A percentile compares a stretch with the other conserved stretches of the same genome.
Conservation (phyloP, 148 eudicot genomes). For the Rhododendron henanense region DNA sequence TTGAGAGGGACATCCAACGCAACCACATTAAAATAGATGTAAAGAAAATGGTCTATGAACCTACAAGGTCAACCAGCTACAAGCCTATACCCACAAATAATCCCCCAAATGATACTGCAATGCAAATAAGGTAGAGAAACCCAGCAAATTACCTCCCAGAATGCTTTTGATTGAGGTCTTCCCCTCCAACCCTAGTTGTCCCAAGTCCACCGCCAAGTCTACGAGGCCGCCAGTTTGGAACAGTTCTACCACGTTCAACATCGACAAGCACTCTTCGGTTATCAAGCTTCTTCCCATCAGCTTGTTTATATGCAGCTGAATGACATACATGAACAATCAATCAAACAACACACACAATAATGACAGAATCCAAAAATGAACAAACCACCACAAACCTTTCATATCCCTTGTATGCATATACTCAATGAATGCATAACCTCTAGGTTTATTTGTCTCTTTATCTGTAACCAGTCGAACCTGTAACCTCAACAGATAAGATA, state of each 20-base stretch:
- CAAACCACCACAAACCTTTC: constrained; percentile 58
- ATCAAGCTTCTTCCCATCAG: constrained; percentile 94
- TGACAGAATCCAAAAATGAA: neutral
- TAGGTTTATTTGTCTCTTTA: constrained; percentile 74
- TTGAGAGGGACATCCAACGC: neutral
- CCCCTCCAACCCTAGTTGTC: constrained; percentile 80
- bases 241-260: constrained; percentile 99
- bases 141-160: constrained; percentile 44
- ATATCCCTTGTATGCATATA: constrained; percentile 93
- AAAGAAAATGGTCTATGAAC: neutral
- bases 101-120: neutral
- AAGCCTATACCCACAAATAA: neutral
- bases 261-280: constrained; percentile 97
- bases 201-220: constrained; percentile 99
- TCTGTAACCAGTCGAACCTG: constrained; percentile 85
- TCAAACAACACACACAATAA: neutral
- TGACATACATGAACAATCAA: constrained; percentile 1
- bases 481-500: constrained; percentile 14
- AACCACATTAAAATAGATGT: neutral
- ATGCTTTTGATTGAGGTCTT: constrained; percentile 51
- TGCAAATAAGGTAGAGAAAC: neutral
- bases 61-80: neutral
- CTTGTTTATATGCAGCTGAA: constrained; percentile 98
- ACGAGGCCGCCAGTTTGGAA: constrained; percentile 97
- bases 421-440: constrained; percentile 96